Evolutionary conservation across 805 yeast species (phyloP), one percentile per base, ranked within the genome.

Genomic region (Wickerhamomyces bovis): DNA sequence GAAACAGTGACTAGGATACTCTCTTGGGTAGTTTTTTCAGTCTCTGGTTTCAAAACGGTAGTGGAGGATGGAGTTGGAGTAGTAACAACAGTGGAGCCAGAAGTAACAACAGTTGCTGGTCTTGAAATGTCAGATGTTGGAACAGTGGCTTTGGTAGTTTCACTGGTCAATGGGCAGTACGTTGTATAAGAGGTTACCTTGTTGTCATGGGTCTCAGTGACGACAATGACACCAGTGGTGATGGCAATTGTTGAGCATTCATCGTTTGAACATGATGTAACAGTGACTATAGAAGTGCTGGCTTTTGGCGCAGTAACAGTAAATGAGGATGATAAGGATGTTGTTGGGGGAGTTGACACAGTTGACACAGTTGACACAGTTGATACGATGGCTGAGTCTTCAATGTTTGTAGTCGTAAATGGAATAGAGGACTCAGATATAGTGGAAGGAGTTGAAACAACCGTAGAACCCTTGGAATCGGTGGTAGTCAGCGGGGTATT

Each of bases 151-250:
- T 21, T 10, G 23, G 39, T 38, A 20, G 41, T 18, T 18, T 15
- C 21, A 21, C 33, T 38, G 16, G 45, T 33, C 2, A 42, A 19
- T 23, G 49, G 72, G 48, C 72, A 67, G 62, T 65, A 68, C 8
- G 73, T 66, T 19, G 72, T 67, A 61, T 65, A 72, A 16, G 60
- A 57, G n/a, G 73, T 73, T 39, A 41, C 61, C 1, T 49, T 44
- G 39, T 42, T 42, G 16, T 35, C 26, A 30, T 35, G 44, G 5
- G 70, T 63, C 38, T 60, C 59, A 38, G 70, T 66, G 39, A 68
- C 64, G 47, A 64, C 60, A 16, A 67, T 63, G 15, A 65, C 61
- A 49, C 57, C 49, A 52, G 70, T 67, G 51, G 67, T 57, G 28
- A 68, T 58, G 12, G 56, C 63, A 23, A 61, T 56, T 44, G 64